Evolutionary conservation across 2,329 filamentous ascomycete species (phyloP).

Genomic region (Aspergillus sp.): DNA sequence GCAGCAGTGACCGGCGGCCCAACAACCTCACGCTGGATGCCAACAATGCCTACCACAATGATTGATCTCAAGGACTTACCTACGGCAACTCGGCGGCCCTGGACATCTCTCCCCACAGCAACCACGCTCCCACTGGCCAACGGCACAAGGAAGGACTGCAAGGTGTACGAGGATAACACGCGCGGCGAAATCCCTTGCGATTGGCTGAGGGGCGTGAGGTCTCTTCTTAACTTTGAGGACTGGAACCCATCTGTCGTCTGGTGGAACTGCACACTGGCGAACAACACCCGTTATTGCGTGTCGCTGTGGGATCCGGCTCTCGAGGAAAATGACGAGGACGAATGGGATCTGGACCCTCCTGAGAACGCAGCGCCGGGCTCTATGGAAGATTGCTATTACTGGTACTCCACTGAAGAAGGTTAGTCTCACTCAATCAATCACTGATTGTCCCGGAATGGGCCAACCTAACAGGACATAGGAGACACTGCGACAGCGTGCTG

Average conservation of each 20-base stretch:
- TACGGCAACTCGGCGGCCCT: not conserved
- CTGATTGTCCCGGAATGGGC: not conserved
- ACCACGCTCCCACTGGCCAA: not conserved
- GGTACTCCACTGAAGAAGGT: conserved; percentile 2
- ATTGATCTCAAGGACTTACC: not conserved
- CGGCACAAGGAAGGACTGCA: conserved; percentile 3
- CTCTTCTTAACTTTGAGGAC: not conserved
- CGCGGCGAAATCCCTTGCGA: not conserved
- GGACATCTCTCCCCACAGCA: not conserved
- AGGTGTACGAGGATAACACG: not conserved
- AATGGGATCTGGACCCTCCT: not conserved
- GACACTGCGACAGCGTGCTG: conserved; percentile 1
- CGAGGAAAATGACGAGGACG: not conserved
- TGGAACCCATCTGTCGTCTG: not conserved
- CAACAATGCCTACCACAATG: not conserved
- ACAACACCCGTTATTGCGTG: conserved; percentile 4
- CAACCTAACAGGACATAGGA: not conserved
- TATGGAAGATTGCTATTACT: not conserved
- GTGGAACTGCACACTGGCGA: conserved; percentile 4
- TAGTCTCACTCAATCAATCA: not conserved
- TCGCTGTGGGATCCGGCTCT: not conserved
- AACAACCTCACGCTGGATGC: not conserved
- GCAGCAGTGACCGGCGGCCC: not conserved
- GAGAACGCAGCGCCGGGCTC: conserved; percentile 3
- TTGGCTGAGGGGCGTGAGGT: not conserved